Evolutionary conservation across 305 asterid species (phyloP).

Genomic region (Fraxinus nigra): DNA sequence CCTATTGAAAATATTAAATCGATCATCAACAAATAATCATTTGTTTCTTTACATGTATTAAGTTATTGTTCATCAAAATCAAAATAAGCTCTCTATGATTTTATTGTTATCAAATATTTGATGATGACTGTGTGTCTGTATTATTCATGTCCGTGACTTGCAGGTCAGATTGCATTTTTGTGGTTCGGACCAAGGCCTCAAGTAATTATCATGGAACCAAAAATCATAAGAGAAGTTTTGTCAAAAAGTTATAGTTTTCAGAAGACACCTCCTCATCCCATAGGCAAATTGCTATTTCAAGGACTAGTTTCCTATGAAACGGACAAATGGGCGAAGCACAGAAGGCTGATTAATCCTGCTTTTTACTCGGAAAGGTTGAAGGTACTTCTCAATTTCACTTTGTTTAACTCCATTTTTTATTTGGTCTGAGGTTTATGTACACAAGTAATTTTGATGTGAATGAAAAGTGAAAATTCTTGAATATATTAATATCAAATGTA

Average conservation of each 20-base stretch:
- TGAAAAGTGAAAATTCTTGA: not conserved
- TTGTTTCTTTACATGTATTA: not conserved
- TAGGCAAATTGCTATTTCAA: conserved; percentile 32
- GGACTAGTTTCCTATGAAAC: conserved; percentile 40
- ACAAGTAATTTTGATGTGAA: not conserved
- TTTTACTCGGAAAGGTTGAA: conserved; percentile 50
- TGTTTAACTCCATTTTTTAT: not conserved
- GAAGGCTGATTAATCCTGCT: conserved; percentile 49
- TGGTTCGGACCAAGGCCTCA: conserved; percentile 53
- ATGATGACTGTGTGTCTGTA: not conserved
- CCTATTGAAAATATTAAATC: not conserved
- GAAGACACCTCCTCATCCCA: conserved; percentile 27
- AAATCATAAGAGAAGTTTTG: conserved; percentile 40
- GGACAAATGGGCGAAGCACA: conserved; percentile 57
- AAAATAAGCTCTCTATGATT: not conserved
- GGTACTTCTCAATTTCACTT: conserved; percentile 23
- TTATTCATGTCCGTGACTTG: not conserved
- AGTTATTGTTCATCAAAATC: not conserved
- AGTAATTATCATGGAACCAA: conserved; percentile 40
- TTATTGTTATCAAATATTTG: not conserved
- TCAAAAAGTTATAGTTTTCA: conserved; percentile 36
- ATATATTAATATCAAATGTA: not conserved
- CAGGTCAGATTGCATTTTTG: conserved; percentile 37
- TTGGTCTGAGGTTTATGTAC: not conserved
- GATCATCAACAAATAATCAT: not conserved